Conservation (phyloP, 805 yeast genomes). For the Ogataea ramenticola region DNA sequence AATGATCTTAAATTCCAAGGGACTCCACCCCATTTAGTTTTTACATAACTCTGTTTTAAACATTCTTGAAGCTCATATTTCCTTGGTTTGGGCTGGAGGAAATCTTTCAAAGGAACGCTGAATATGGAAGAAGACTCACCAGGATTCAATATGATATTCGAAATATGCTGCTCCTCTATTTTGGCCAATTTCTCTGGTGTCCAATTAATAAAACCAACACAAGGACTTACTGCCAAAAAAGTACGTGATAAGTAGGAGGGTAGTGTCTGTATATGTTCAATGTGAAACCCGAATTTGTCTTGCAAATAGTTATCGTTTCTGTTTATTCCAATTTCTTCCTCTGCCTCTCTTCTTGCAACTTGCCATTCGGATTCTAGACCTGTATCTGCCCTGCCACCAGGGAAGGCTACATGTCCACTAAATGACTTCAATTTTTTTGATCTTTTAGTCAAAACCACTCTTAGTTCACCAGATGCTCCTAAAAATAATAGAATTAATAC, state of each 20-base stretch:
- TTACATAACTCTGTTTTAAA: conserved; percentile 25
- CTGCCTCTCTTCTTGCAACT: conserved; percentile 76
- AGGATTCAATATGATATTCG: conserved; percentile 49
- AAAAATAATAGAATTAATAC: conserved; percentile 70
- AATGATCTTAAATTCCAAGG: conserved; percentile 60
- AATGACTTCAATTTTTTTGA: conserved; percentile 62
- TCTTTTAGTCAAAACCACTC: conserved; percentile 75
- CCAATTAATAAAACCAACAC: conserved; percentile 56
- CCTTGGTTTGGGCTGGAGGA: conserved; percentile 30
- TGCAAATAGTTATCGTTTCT: conserved; percentile 36
- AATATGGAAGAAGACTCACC: conserved; percentile 71
- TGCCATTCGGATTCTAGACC: conserved; percentile 60
- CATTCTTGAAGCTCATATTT: conserved; percentile 24
- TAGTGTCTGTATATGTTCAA: conserved; percentile 54
- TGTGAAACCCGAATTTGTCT: conserved; percentile 41
- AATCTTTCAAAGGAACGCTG: conserved; percentile 62
- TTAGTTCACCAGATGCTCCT: conserved; percentile 65
- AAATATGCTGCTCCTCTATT: conserved; percentile 23
- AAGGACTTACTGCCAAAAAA: conserved; percentile 75
- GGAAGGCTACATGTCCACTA: conserved; percentile 87
- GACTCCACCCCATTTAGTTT: conserved; percentile 63
- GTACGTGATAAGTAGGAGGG: conserved; percentile 83
- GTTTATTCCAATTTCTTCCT: conserved; percentile 79
- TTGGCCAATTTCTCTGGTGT: conserved; percentile 18
- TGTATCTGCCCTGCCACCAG: conserved; percentile 87